phyloP scores from a whole-genome alignment of 169 alveolate genomes.

The Plasmodium vinckei region DNA sequence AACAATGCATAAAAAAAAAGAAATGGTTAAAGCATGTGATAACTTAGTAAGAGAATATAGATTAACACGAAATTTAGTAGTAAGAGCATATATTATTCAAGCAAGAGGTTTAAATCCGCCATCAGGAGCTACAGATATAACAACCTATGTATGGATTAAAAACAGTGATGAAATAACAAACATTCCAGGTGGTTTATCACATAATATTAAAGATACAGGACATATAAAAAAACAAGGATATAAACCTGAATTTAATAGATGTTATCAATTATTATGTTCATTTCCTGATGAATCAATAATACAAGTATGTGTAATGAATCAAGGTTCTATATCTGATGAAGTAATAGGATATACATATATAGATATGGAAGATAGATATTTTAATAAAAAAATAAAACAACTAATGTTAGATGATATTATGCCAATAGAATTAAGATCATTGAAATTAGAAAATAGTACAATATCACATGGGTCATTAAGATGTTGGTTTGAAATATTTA shows the following conservation, averaged over 20 bases:
- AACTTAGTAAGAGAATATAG: conserved; percentile 69
- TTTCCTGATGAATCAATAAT: conserved; percentile 91
- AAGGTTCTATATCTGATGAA: conserved; percentile 90
- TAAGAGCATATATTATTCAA: conserved; percentile 89
- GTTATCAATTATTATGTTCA: conserved; percentile 89
- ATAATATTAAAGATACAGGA: conserved; percentile 86
- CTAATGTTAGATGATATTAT: conserved; percentile 85
- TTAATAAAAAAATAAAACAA: conserved; percentile 85
- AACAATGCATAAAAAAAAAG: conserved; percentile 58
- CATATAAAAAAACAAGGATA: conserved; percentile 87
- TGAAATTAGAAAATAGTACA: conserved; percentile 85
- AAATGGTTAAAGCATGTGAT: conserved; percentile 71
- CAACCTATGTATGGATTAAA: conserved; percentile 87
- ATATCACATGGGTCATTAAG: conserved; percentile 91
- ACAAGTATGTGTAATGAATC: conserved; percentile 87
- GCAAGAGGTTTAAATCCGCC: conserved; percentile 91
- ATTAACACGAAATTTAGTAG: conserved; percentile 82
- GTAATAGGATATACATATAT: conserved; percentile 90
- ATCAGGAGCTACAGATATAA: conserved; percentile 86
- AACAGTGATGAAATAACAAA: conserved; percentile 84
- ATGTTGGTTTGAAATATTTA: conserved; percentile 91
- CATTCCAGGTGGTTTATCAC: conserved; percentile 84
- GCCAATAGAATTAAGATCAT: conserved; percentile 87
- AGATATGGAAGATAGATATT: conserved; percentile 92
- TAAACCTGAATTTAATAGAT: conserved; percentile 91